phyloP scores from a whole-genome alignment of 495 filamentous ascomycete genomes.

The Aspergillus indologenus region DNA sequence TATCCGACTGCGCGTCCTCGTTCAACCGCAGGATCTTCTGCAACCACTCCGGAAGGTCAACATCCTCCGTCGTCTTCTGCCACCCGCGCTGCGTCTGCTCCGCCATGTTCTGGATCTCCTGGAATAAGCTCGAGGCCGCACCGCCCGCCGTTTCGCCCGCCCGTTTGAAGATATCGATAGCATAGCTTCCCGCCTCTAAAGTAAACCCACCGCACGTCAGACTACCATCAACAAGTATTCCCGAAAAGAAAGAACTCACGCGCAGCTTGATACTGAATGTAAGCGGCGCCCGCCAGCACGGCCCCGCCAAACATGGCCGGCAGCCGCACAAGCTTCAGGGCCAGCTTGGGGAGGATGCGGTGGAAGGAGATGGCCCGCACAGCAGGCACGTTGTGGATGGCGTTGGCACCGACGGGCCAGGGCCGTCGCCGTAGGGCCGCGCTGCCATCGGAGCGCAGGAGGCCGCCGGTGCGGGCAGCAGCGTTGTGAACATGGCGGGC shows the following conservation, averaged over 20 bases:
- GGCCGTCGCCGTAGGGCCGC: slow-evolving; percentile 58
- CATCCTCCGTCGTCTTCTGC: slow-evolving; percentile 74
- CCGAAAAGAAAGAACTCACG: slow-evolving; percentile 53
- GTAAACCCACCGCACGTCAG: background rate
- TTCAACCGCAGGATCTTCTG: slow-evolving; percentile 65
- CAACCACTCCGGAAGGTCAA: slow-evolving; percentile 83
- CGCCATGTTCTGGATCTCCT: slow-evolving; percentile 67
- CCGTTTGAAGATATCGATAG: slow-evolving; percentile 70
- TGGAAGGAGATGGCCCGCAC: slow-evolving; percentile 84
- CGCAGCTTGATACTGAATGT: slow-evolving; percentile 93
- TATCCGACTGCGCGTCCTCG: slow-evolving; percentile 43
- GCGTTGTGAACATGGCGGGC: slow-evolving; percentile 65
- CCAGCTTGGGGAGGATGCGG: slow-evolving; percentile 80
- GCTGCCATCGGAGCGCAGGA: slow-evolving; percentile 63
- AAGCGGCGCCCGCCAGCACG: slow-evolving; percentile 80
- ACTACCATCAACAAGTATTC: slow-evolving; percentile 25
- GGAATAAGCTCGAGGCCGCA: slow-evolving; percentile 63
- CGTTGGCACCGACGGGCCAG: slow-evolving; percentile 72
- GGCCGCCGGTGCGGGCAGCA: slow-evolving; percentile 59
- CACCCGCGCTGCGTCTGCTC: slow-evolving; percentile 76
- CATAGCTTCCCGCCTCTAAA: slow-evolving; percentile 84
- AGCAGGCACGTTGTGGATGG: slow-evolving; percentile 74
- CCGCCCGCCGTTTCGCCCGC: slow-evolving; percentile 65
- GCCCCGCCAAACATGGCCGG: slow-evolving; percentile 90
- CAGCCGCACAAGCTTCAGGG: slow-evolving; percentile 79